Conservation (phyloP, 768 basidiomycete genomes). For the Suillus spraguei region DNA sequence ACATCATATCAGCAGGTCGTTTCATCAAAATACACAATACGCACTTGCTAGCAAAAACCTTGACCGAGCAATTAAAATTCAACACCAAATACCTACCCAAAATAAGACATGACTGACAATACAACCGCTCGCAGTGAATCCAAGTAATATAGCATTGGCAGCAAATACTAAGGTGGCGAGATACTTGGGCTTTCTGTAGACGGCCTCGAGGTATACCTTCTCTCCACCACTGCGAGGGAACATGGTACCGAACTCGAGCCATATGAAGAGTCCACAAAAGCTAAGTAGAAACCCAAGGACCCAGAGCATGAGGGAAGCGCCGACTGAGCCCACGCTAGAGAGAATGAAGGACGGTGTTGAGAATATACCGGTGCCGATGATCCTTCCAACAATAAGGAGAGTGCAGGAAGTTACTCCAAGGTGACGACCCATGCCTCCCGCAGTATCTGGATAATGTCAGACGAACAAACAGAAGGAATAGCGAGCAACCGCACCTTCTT, state of each 20-base stretch:
- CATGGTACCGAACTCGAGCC: conserved; percentile 68
- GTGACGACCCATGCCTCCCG: conserved; percentile 61
- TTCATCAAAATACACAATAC: background rate
- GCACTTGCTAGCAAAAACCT: conserved; percentile 40
- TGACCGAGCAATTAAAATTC: background rate
- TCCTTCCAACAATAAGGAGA: conserved; percentile 55
- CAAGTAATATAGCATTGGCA: conserved; percentile 46
- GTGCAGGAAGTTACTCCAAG: conserved; percentile 59
- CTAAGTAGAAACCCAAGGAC: conserved; percentile 61
- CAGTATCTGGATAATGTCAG: conserved; percentile 36
- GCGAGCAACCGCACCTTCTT: conserved; percentile 42
- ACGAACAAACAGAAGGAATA: background rate
- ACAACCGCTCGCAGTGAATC: conserved; percentile 47
- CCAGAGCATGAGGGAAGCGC: conserved; percentile 65
- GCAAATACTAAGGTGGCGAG: conserved; percentile 53
- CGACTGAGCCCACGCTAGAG: conserved; percentile 55
- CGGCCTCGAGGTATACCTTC: conserved; percentile 62
- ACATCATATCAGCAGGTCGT: background rate
- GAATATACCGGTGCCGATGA: conserved; percentile 67
- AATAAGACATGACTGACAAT: conserved; percentile 40
- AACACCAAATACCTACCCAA: background rate
- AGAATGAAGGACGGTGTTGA: conserved; percentile 63
- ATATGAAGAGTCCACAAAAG: conserved; percentile 61
- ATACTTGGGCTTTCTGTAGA: conserved; percentile 49
- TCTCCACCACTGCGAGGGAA: conserved; percentile 64